phyloP scores from a whole-genome alignment of 495 filamentous ascomycete species.

The Hyaloscypha finlandica region DNA sequence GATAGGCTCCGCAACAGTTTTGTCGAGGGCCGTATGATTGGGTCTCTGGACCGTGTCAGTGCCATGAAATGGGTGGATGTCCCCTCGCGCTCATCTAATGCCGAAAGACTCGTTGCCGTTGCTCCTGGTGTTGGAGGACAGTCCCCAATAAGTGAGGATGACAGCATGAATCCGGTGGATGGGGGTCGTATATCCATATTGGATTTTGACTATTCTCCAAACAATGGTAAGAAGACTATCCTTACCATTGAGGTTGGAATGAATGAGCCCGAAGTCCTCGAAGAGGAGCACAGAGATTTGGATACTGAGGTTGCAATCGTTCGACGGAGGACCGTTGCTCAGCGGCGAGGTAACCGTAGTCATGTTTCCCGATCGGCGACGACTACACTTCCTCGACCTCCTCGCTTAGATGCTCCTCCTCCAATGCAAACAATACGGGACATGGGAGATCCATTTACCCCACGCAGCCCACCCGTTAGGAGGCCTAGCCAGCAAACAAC shows the following conservation, averaged over 20 bases:
- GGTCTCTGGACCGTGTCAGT: slow-evolving; percentile 55
- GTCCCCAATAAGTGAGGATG: slow-evolving; percentile 62
- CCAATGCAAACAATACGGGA: slow-evolving; percentile 22
- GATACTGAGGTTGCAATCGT: slow-evolving; percentile 83
- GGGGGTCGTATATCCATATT: slow-evolving; percentile 77
- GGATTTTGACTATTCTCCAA: slow-evolving; percentile 67
- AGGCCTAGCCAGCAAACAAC: slow-evolving; percentile 23
- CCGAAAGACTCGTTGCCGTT: slow-evolving; percentile 69
- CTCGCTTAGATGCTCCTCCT: slow-evolving; percentile 20
- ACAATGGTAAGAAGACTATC: slow-evolving; percentile 55
- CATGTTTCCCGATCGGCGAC: slow-evolving; percentile 19
- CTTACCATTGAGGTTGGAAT: slow-evolving; percentile 76
- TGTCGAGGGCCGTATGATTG: slow-evolving; percentile 58
- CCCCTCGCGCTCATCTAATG: slow-evolving; percentile 43
- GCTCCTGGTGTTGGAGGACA: slow-evolving; percentile 72
- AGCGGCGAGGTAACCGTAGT: slow-evolving; percentile 41
- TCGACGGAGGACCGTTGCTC: slow-evolving; percentile 70
- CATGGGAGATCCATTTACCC: slow-evolving; percentile 23
- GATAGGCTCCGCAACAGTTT: slow-evolving; percentile 66
- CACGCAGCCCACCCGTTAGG: slow-evolving; percentile 36
- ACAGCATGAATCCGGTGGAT: slow-evolving; percentile 75
- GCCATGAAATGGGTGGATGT: slow-evolving; percentile 64
- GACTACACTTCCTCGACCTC: slow-evolving; percentile 13
- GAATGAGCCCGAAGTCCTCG: slow-evolving; percentile 64
- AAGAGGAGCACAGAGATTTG: slow-evolving; percentile 75